Conservation (phyloP, 192 early-diverging fungal genomes). For the Neocallimastix lanati region DNA sequence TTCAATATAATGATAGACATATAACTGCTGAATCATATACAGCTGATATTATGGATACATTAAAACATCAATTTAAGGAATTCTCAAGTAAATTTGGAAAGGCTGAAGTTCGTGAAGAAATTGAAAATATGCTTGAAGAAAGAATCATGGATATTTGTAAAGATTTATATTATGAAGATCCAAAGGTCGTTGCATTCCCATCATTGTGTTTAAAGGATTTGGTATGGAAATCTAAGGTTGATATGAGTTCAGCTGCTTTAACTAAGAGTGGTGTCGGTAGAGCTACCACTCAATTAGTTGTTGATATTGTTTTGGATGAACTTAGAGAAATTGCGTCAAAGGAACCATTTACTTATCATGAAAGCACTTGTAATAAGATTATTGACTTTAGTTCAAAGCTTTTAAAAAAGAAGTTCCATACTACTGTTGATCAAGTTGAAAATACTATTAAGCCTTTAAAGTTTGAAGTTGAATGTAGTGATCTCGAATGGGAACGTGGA, state of each 20-base stretch:
- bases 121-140: slow-evolving; percentile 79
- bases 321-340: slow-evolving; percentile 50
- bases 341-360: slow-evolving; percentile 77
- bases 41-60: slow-evolving; percentile 75
- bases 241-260: slow-evolving; percentile 61
- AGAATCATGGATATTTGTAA: slow-evolving; percentile 76
- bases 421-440: slow-evolving; percentile 90
- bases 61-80: slow-evolving; percentile 89
- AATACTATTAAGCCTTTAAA: slow-evolving; percentile 99
- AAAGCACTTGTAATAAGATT: slow-evolving; percentile 56
- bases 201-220: slow-evolving; percentile 29
- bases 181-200: slow-evolving; percentile 43
- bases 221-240: slow-evolving; percentile 71
- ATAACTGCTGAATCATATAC: slow-evolving; percentile 92
- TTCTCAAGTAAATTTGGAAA: slow-evolving; percentile 85
- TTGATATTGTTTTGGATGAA: slow-evolving; percentile 64
- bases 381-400: slow-evolving; percentile 71
- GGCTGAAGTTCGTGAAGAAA: slow-evolving; percentile 78
- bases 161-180: slow-evolving; percentile 81
- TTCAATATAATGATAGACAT: slow-evolving; percentile 90
- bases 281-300: slow-evolving; percentile 77
- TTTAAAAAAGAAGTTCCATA: slow-evolving; percentile 65
- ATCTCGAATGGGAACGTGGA: slow-evolving; percentile 83
- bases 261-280: slow-evolving; percentile 90
- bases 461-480: slow-evolving; percentile 84